Evolutionary conservation across 2,329 filamentous ascomycete genomes (phyloP), one percentile per base, ranked within the genome.

Genomic region (Xylaria sp.): DNA sequence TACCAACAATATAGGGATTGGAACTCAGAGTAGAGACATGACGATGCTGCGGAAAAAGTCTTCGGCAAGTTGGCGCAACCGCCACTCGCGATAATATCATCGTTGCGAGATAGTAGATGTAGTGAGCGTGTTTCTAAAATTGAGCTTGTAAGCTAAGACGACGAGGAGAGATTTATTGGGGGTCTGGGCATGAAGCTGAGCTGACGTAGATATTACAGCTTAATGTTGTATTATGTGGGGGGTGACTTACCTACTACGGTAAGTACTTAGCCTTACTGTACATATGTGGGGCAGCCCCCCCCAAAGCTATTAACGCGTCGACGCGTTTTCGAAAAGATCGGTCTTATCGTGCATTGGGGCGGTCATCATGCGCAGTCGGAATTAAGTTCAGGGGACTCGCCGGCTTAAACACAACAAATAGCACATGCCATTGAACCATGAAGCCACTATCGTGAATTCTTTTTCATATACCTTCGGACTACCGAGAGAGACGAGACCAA

Each of bases 1-100:
- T 67, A 81, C 85, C 79, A 74, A 89, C 87, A 75, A 90, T 89
- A 68, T 85, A 79, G 6, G 84, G 80, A 68, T 89, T 89, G 49
- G 80, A 83, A 8, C 82, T 76, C 23, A 89, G 74, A 7, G 83
- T 86, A 43, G 84, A 84, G 3, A 88, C 70, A 18, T 75, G 66
- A 39, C 86, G 77, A 46, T 60, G 69, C n/a, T 62, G 70, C 23
- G 67, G 70, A 20, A 70, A 62, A n/a, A 75, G 64, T 13, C 57
- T 60, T 64, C 57, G 71, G 67, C 62, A 77, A 58, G 74, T 62
- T 59, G 76, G 68, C 54, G 71, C 41, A 66, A 75, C 67, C 39
- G 79, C 76, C 12, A 77, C 70, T 54, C 75, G 71, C 66, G 76
- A 72, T 59, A 77, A 66, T 57, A 80, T 72, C 80, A 82, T 72